Conservation (phyloP, 331 rosid genomes). For the Phaseolus coccineus region DNA sequence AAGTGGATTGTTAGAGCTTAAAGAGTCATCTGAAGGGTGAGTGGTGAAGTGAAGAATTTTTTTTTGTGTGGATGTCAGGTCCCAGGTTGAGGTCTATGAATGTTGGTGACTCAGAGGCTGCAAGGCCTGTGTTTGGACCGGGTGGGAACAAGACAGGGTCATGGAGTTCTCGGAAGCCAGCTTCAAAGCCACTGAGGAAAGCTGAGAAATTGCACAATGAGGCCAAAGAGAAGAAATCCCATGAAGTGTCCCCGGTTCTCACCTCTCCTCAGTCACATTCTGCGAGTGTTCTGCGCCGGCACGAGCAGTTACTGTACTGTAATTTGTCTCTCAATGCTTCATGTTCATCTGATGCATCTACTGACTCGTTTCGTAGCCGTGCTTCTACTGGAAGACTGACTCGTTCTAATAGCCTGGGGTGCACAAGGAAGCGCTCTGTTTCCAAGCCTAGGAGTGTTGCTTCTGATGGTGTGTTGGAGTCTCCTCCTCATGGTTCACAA, state of each 20-base stretch:
- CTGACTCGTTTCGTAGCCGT: constrained; percentile 82
- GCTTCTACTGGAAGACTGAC: constrained; percentile 82
- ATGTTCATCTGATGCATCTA: constrained; percentile 85
- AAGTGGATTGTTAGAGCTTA: constrained; percentile 25
- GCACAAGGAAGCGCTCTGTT: constrained; percentile 63
- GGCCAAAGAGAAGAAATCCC: constrained; percentile 63
- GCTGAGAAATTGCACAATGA: constrained; percentile 58
- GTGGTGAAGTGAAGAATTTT: constrained; percentile 14
- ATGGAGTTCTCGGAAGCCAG: constrained; percentile 57
- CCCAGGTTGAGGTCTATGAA: constrained; percentile 81
- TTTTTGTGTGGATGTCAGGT: constrained; percentile 62
- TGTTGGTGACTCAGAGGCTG: constrained; percentile 66
- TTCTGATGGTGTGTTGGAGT: constrained; percentile 70
- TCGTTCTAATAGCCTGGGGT: constrained; percentile 63
- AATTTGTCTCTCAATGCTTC: constrained; percentile 80
- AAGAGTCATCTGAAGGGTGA: constrained; percentile 10
- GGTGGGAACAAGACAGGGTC: constrained; percentile 73
- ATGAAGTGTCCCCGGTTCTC: constrained; percentile 46
- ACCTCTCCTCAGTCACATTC: constrained; percentile 65
- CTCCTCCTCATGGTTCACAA: constrained; percentile 62
- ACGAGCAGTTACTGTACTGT: constrained; percentile 72
- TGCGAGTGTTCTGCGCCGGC: constrained; percentile 68
- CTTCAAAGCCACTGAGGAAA: constrained; percentile 66
- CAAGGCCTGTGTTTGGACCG: constrained; percentile 76
- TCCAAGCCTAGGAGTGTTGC: constrained; percentile 80